Base-by-base conservation (phyloP, 805 yeast genomes). In the Nakazawaea wickerhamii region DNA sequence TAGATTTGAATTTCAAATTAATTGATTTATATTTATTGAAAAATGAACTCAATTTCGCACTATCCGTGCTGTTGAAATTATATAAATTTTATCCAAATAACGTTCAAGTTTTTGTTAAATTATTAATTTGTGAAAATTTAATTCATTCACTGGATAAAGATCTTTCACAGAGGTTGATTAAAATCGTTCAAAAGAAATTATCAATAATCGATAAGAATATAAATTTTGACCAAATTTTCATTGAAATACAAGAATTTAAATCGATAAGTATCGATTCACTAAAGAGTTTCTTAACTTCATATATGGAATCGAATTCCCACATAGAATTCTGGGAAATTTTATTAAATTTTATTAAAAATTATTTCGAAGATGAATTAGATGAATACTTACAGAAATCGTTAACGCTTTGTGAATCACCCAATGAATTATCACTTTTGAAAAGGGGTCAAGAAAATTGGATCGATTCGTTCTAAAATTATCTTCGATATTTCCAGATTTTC, bases 21-120 rank as follows among this genome's bases (percentile, higher is more conserved):
- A 54, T 67, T 6, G 77, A 77, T 47, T 46, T 77, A 15, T 66
- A 73, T 39, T 19, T 75, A 0, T 52, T 63, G n/a, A 46, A 57
- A 5, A 64, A 63, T 1, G 63, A 72, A 38, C 46, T 57, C 26
- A 33, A 58, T 2, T 52, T 51, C 23, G 81, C 81, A 0, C 65
- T 62, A 37, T 60, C 54, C n/a, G 38, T 67, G 15, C 18, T 48
- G 6, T 27, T 55, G 35, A 60, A 61, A 23, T 22, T 52, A 19
- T 36, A 49, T 8, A 51, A 51, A 20, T 40, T 60, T 1, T 40
- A 52, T 10, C 70, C 67, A 21, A 54, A 65, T 18, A 64, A 64
- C 5, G 32, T 69, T 1, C 65, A 65, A 17, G 49, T 67, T 5
- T 66, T 68, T 46, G 58, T 66, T 11, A 73, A 73, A 50, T 50